A percentile compares a stretch with the other conserved stretches of the same genome.
phyloP scores from a whole-genome alignment of 176 grass and related monocot genomes.

The Bolboschoenus planiculmis region DNA sequence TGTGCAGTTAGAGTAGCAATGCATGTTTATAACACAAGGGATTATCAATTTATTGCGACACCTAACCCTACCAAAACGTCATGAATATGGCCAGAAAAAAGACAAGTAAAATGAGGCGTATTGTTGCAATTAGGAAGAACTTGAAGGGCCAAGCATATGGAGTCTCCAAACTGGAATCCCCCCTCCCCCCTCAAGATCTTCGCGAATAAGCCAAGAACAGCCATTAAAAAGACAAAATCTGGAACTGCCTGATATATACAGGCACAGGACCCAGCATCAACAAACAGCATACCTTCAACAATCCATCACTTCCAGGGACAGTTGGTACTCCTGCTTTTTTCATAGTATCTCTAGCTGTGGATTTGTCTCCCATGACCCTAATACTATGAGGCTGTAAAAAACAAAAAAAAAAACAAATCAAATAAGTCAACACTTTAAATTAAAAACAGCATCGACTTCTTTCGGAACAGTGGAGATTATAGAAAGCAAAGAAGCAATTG shows the following conservation, averaged over 20 bases:
- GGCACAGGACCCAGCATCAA: not conserved
- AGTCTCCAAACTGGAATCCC: not conserved
- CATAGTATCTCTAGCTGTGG: slow-evolving; percentile 53
- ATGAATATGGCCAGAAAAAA: not conserved
- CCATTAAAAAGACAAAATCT: not conserved
- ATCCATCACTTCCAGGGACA: slow-evolving; percentile 44
- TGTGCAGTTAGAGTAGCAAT: not conserved
- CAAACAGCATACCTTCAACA: slow-evolving; percentile 32
- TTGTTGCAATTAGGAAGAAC: not conserved
- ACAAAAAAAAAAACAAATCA: not conserved
- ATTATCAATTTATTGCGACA: not conserved
- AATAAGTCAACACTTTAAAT: not conserved
- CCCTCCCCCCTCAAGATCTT: too few species aligned
- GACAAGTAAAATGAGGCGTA: not conserved
- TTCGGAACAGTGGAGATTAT: not conserved
- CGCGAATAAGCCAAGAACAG: not conserved
- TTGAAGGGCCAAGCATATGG: not conserved
- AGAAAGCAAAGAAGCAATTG: not conserved
- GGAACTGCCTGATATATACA: not conserved
- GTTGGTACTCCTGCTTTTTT: slow-evolving; percentile 53
- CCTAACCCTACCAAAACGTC: not conserved
- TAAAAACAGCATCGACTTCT: not conserved
- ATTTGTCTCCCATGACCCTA: slow-evolving; percentile 48
- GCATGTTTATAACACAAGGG: not conserved
- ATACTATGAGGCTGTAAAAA: slow-evolving; percentile 36